Conservation (phyloP, 1,139 yeast genomes). For the Eremothecium sinecaudum region DNA sequence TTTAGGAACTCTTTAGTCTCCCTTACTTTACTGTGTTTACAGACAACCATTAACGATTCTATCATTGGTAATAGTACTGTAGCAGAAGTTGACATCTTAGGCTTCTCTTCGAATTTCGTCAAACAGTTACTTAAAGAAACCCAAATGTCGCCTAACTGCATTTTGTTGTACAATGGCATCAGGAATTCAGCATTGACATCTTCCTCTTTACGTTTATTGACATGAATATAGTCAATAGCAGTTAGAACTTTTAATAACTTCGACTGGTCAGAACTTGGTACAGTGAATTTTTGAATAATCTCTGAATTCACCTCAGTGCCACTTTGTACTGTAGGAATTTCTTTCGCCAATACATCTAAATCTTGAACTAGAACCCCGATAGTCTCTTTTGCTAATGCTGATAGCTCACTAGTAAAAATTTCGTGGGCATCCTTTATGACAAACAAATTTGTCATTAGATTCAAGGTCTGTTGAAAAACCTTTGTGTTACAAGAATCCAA, state of each 20-base stretch:
- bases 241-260: slow-evolving; percentile 75
- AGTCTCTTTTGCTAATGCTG: slow-evolving; percentile 53
- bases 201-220: slow-evolving; percentile 28
- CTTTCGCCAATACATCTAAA: slow-evolving; percentile 42
- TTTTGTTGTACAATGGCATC: slow-evolving; percentile 52
- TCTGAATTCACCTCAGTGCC: slow-evolving; percentile 45
- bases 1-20: slow-evolving; percentile 38
- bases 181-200: slow-evolving; percentile 31
- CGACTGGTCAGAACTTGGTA: slow-evolving; percentile 81
- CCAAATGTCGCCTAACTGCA: slow-evolving; percentile 78
- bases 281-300: slow-evolving; percentile 58
- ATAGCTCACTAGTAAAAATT: slow-evolving; percentile 60
- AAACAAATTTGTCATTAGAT: slow-evolving; percentile 73
- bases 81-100: slow-evolving; percentile 55
- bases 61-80: slow-evolving; percentile 78
- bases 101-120: slow-evolving; percentile 33
- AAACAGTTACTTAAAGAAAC: slow-evolving; percentile 74
- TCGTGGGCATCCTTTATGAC: slow-evolving; percentile 52
- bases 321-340: slow-evolving; percentile 35
- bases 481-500: slow-evolving; percentile 80
- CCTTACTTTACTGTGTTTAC: slow-evolving; percentile 73
- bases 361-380: slow-evolving; percentile 53
- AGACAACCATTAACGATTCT: slow-evolving; percentile 90
- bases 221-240: slow-evolving; percentile 74
- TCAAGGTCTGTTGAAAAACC: slow-evolving; percentile 76